Evolutionary conservation across 1,139 yeast genomes (phyloP).

Genomic region (Blastobotrys persicus): DNA sequence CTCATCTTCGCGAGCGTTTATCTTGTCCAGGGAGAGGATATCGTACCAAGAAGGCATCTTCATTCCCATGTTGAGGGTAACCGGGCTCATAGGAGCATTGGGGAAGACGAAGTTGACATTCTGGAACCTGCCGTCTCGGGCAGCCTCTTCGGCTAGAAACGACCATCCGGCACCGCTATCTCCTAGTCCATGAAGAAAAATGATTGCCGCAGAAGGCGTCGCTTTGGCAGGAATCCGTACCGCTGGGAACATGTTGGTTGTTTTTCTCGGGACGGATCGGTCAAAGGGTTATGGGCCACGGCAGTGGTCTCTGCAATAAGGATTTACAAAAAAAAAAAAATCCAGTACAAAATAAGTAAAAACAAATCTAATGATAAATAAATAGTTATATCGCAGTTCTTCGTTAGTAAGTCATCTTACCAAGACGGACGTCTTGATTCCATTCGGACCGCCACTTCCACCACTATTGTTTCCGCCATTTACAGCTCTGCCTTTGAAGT

Average conservation of each 20-base stretch:
- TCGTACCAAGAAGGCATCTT: slow-evolving; percentile 90
- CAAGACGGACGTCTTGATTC: slow-evolving; percentile 5
- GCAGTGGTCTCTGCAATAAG: too few relatives aligned
- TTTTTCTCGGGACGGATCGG: too few relatives aligned
- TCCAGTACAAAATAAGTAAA: too few relatives aligned
- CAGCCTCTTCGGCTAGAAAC: slow-evolving; percentile 53
- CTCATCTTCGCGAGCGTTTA: slow-evolving; percentile 51
- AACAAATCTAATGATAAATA: too few relatives aligned
- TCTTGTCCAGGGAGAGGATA: slow-evolving; percentile 54
- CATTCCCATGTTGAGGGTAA: slow-evolving; percentile 65
- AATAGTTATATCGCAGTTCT: background rate
- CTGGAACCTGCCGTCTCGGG: slow-evolving; percentile 44
- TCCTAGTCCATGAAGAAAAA: slow-evolving; percentile 88
- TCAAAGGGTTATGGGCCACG: too few relatives aligned
- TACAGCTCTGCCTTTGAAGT: background rate
- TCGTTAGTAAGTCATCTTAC: slow-evolving; percentile 4
- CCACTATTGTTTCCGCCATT: slow-evolving; percentile 4
- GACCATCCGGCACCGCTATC: slow-evolving; percentile 90
- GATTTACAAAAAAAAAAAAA: too few relatives aligned
- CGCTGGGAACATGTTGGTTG: slow-evolving; percentile 24
- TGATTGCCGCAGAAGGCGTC: slow-evolving; percentile 60
- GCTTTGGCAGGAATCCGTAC: slow-evolving; percentile 31
- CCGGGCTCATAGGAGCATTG: slow-evolving; percentile 73
- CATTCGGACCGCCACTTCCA: background rate
- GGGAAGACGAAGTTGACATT: slow-evolving; percentile 82